Evolutionary conservation across 495 filamentous ascomycete genomes (phyloP).

Genomic region (Xylaria cubensis): DNA sequence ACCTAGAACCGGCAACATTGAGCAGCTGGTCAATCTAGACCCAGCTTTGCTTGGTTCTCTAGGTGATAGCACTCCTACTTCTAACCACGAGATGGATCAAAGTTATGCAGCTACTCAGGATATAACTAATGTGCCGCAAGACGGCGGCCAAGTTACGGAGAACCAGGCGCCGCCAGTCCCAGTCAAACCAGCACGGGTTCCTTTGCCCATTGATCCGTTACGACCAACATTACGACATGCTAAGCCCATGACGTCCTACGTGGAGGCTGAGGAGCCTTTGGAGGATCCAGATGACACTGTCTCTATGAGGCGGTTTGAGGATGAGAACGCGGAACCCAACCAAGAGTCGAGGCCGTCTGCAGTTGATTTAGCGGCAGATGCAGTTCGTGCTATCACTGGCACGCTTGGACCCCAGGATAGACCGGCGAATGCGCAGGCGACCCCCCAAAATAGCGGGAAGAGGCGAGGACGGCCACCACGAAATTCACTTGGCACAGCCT

Average conservation of each 20-base stretch:
- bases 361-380: constrained; percentile 48
- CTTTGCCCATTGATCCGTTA: constrained; percentile 37
- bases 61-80: constrained; percentile 32
- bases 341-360: constrained; percentile 36
- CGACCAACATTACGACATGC: constrained; percentile 53
- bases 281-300: constrained; percentile 50
- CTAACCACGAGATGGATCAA: constrained; percentile 9
- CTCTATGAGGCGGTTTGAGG: constrained; percentile 28
- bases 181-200: constrained; percentile 17
- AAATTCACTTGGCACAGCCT: constrained; percentile 31
- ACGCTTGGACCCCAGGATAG: background rate
- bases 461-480: constrained; percentile 38
- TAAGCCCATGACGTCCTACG: constrained; percentile 51
- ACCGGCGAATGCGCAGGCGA: background rate
- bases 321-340: constrained; percentile 27
- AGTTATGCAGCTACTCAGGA: constrained; percentile 19
- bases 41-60: constrained; percentile 40
- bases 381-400: constrained; percentile 35
- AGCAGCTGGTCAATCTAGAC: constrained; percentile 44
- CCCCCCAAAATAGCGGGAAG: constrained; percentile 25
- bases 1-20: constrained; percentile 42
- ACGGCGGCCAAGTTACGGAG: constrained; percentile 22
- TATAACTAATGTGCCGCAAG: background rate
- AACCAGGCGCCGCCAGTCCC: background rate
- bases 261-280: constrained; percentile 42